Percentiles rank a stretch among this genome's conserved stretches.
These are phyloP conservation scores for Ganoderma meredithae DNA, from an alignment of 1,284 basidiomycete genomes.

Conservation along the genomic window DNA sequence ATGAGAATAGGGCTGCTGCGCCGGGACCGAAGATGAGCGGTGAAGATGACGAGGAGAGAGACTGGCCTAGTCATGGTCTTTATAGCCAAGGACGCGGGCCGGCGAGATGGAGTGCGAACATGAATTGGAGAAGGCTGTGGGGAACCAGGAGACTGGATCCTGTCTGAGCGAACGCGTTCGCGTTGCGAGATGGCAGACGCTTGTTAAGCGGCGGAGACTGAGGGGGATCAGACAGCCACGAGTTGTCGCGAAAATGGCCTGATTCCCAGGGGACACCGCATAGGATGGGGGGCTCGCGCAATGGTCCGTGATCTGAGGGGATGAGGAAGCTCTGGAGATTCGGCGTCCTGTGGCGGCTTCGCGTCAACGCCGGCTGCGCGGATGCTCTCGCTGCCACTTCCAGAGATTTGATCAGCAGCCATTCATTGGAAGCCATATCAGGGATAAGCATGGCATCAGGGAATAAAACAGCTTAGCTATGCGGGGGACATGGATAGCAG, in stretches of 20 bases:
- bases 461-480: not conserved
- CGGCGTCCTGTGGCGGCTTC: conserved; percentile 13
- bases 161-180: conserved; percentile 20
- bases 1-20: conserved; percentile 21
- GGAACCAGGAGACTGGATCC: conserved; percentile 18
- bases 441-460: not conserved
- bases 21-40: conserved; percentile 28
- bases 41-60: conserved; percentile 25
- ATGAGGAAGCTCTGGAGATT: conserved; percentile 14
- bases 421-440: not conserved
- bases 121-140: conserved; percentile 23
- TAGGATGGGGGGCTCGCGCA: conserved; percentile 5
- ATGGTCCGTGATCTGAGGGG: conserved; percentile 15
- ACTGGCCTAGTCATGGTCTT: conserved; percentile 26
- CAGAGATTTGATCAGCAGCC: not conserved
- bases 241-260: not conserved
- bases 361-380: conserved; percentile 9
- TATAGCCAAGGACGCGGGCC: conserved; percentile 16
- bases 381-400: not conserved
- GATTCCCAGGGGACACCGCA: conserved; percentile 20
- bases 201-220: conserved; percentile 28
- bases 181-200: conserved; percentile 26
- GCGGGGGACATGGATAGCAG: not conserved
- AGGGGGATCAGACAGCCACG: conserved; percentile 13
- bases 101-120: conserved; percentile 8